These are phyloP conservation scores for Eutrema japonicum DNA, from an alignment of 345 rosid genomes.

Conservation along the genomic window DNA sequence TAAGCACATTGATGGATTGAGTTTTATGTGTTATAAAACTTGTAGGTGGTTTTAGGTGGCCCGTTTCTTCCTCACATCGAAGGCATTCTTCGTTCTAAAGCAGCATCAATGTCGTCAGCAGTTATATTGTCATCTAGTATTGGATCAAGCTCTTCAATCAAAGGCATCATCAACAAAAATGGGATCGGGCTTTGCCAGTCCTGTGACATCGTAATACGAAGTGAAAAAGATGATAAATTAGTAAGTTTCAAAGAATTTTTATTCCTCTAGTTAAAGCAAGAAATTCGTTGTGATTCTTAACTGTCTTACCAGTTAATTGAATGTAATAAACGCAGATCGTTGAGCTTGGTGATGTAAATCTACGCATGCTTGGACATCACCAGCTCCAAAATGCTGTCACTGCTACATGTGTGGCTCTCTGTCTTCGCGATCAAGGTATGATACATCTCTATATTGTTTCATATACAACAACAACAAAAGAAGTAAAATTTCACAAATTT, in stretches of 20 bases:
- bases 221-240: constrained; percentile 51
- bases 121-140: constrained; percentile 62
- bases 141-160: constrained; percentile 55
- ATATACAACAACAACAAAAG: background rate
- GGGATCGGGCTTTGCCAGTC: constrained; percentile 60
- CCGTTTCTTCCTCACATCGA: constrained; percentile 84
- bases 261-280: background rate
- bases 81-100: constrained; percentile 64
- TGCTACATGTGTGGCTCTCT: constrained; percentile 72
- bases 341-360: constrained; percentile 62
- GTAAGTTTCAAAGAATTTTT: constrained; percentile 46
- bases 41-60: constrained; percentile 62
- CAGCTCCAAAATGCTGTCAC: constrained; percentile 90
- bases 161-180: constrained; percentile 49
- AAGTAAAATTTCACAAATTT: background rate
- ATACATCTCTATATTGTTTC: background rate
- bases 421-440: constrained; percentile 73
- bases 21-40: background rate
- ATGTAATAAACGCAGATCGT: constrained; percentile 51
- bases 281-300: background rate
- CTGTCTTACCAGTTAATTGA: background rate
- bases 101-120: constrained; percentile 59
- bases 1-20: constrained; percentile 9
- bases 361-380: constrained; percentile 82
- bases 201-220: constrained; percentile 61